These are phyloP conservation scores for Mycena sp. DNA, from an alignment of 1,284 basidiomycete species.

Conservation along the genomic window DNA sequence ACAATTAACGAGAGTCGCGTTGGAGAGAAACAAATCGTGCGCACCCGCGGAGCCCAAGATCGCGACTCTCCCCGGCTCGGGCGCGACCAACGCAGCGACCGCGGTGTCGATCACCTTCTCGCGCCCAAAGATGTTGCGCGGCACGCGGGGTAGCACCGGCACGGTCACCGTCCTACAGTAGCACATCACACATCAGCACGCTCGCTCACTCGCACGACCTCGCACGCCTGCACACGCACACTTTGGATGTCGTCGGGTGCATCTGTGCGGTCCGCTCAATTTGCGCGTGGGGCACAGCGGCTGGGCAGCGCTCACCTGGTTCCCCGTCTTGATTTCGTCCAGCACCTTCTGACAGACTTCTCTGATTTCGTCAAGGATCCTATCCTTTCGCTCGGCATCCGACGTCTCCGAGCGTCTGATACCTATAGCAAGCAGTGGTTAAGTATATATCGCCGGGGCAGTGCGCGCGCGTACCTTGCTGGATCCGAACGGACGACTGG, in stretches of 20 bases:
- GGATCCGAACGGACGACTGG: constrained; percentile 21
- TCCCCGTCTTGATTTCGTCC: constrained; percentile 26
- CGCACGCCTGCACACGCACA: constrained; percentile 16
- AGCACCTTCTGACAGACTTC: constrained; percentile 26
- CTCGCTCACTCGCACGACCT: no score
- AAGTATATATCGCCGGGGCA: no score
- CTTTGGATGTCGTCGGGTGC: background rate
- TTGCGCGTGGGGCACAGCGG: no score
- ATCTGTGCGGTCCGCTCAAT: no score
- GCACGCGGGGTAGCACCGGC: constrained; percentile 25
- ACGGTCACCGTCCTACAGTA: constrained; percentile 4
- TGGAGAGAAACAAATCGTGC: background rate
- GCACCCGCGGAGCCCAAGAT: constrained; percentile 29
- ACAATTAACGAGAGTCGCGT: background rate
- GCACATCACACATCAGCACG: constrained; percentile 3
- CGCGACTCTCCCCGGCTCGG: constrained; percentile 20
- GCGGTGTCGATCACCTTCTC: constrained; percentile 15
- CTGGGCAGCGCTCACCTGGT: constrained; percentile 25
- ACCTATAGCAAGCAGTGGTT: background rate
- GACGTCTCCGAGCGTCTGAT: constrained; percentile 20
- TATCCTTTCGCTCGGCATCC: constrained; percentile 21
- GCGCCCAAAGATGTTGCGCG: constrained; percentile 25
- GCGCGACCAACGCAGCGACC: constrained; percentile 14
- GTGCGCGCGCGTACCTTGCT: background rate
- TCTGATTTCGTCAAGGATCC: constrained; percentile 28